These are phyloP conservation scores for Nannochloris sp. DNA, from an alignment of 139 green algal genomes.

Conservation along the genomic window DNA sequence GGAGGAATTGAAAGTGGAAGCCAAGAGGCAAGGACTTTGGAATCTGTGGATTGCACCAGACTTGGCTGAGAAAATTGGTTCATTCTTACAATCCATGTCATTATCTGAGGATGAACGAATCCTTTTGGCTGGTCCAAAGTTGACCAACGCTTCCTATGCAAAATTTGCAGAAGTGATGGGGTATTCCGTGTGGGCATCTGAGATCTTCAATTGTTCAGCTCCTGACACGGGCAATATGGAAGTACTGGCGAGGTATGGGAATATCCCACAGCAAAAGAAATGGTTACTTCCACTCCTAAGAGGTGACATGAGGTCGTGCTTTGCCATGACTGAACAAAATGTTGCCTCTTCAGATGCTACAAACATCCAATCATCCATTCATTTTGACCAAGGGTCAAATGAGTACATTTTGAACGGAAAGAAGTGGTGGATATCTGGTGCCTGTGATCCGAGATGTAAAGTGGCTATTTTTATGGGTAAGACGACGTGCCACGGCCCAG, in stretches of 20 bases:
- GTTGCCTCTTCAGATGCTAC: conserved; percentile 95
- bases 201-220: conserved; percentile 98
- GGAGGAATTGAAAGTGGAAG: conserved; percentile 77
- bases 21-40: conserved; percentile 74
- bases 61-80: conserved; percentile 20
- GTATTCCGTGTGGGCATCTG: conserved; percentile 63
- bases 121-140: conserved; percentile 58
- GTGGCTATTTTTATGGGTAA: conserved; percentile 96
- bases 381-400: neutral
- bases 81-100: conserved; percentile 11
- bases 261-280: conserved; percentile 60
- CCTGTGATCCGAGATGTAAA: conserved; percentile 66
- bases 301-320: conserved; percentile 84
- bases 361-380: conserved; percentile 76
- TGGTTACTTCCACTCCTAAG: conserved; percentile 91
- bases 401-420: conserved; percentile 58
- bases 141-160: conserved; percentile 91
- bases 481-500: conserved; percentile 36
- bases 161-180: conserved; percentile 62
- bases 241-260: conserved; percentile 76
- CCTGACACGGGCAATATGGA: conserved; percentile 99
- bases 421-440: conserved; percentile 97
- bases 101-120: neutral
- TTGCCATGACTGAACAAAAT: conserved; percentile 96
- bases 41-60: conserved; percentile 90